Evolutionary conservation across 2,329 filamentous ascomycete species (phyloP), one percentile per base, ranked within the genome.

Genomic region (Pseudomassariella vexata): DNA sequence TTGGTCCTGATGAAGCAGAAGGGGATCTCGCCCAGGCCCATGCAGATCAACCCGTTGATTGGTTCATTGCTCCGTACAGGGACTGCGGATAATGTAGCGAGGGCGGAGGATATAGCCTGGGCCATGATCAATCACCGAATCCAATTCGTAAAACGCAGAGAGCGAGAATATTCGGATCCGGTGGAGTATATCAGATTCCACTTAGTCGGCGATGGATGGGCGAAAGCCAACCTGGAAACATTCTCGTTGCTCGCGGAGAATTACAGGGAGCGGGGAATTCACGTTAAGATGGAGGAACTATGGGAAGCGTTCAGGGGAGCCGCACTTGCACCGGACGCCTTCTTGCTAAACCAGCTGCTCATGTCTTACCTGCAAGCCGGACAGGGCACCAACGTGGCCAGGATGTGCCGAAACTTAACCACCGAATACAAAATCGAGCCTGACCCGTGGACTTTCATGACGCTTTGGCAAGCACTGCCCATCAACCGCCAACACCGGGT

Each of bases 1-100:
- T 65, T 92, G 18, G 72, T 82, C 10, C 69, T 88, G 41, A 90
- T 94, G 82, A 76, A 79, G 45, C 66, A 73, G 32, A 76, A 73
- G 46, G 77, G 78, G 2, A 72, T 88, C 20, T 66, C 68, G 36
- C 79, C 85, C 3, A 77, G 84, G 24, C 66, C 84, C 2, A 80
- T 83, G 31, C 85, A 94, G 43, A 67, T 92, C 35, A 94, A 95
- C 49, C 84, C 85, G 6, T 67, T 95, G 14, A 76, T 95, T 33
- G 84, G 80, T 7, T 85, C 82, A 2, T 88, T 84, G 73, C 66
- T 92, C 31, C 74, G 86, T 28, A 70, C 76, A 5, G 74, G 74
- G 15, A 72, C 62, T 6, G 61, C 63, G 2, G 59, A 62, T 15
- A 63, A 78, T 33, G 58, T 74, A 32, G 60, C 71, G 30, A 73